Base-by-base conservation (phyloP, 257 asterid genomes). In the Schizonepeta tenuifolia region DNA sequence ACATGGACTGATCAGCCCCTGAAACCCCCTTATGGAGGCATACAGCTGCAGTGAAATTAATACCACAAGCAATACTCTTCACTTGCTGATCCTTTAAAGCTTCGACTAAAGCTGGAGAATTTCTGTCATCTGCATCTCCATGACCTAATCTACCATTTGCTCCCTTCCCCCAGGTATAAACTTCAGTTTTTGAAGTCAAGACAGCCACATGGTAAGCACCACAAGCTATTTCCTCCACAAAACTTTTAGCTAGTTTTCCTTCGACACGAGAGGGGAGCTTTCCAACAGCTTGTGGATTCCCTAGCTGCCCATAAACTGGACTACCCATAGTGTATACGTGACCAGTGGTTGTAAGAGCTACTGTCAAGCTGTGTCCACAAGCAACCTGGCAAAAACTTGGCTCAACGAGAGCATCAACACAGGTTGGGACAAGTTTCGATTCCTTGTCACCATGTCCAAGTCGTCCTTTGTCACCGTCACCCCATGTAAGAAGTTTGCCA, bases 81-180 rank as follows among this genome's bases (percentile, higher is more conserved):
- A 92, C 98, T 83, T 92, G 98, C 86, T 88, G 90, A 75, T 92
- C 98, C 71, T 87, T 90, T 65, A 92, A 78, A 70, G 96, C 87
- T 75, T 92, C 98, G 35, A 92, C 95, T 70, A 92, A 65, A 36
- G 93, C 87, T 71, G 98, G 98, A 81, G 73, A 78, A 78, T 87
- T 90, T 78, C 87, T 78, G 84, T 90, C 98, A 57, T 92, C 91
- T 1, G 84, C 79, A 84, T 88, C 97, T 43, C 98, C 98, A 40
- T 92, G 98, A 76, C 98, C 98, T 84, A 92, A 79, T 84, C 98
- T 87, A 59, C 98, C 98, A 78, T 90, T 92, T 47, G 90, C 91
- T 72, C 98, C 98, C 83, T 92, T 92, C 72, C 98, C 98, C 98
- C 98, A 92, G 1, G 97, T 90, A 83, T 86, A 92, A 68, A 92